Base-by-base conservation (phyloP, 108 stramenopile genomes). In the Poteriospumella lacustris region DNA sequence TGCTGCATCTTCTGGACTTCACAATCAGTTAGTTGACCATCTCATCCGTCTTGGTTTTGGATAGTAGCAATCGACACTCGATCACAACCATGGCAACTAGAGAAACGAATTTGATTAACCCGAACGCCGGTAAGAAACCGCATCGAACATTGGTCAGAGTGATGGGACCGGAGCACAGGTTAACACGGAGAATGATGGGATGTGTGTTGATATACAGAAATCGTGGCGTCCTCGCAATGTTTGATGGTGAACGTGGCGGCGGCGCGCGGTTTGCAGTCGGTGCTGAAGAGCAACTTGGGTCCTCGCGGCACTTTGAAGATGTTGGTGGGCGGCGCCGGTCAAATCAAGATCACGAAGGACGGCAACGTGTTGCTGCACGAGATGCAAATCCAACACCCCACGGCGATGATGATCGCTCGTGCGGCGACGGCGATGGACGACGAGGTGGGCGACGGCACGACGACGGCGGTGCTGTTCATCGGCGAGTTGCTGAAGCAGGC, bases 341-440 rank as follows among this genome's bases (percentile, higher is more conserved):
- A 97, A 84, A 92, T 99, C 78, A 99, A 97, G 86, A 83, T 99
- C 58, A 99, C 98, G 64, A 99, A 99, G 85, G 98, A 99, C 81
- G 98, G 98, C 70, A 87, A 95, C 64, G 96, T 97, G 9, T 79
- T 99, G 76, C 86, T 99, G 72, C 94, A 97, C 80, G 96, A 99
- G 89, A 99, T 99, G 98, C 98, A 99, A 86, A 99, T 99, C 86
- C 96, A 97, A 85, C 98, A 97, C 88, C 98, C 98, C 77, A 99
- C 98, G 29, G 98, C 98, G 36, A 89, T 89, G 43, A 84, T 99
- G 86, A 95, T 99, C 90, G 97, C 96, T 2, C 89, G 98, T 31
- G 96, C 95, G 2, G 98, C 98, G 31, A 97, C 97, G 15, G 98
- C 98, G n/a, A 83, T 83, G 81, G 88, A 85, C 68, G 81, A 87